Percentiles rank a stretch among this genome's conserved stretches.
Conservation (phyloP, 2,329 filamentous ascomycete genomes). For the Ceratocystis albifundus region DNA sequence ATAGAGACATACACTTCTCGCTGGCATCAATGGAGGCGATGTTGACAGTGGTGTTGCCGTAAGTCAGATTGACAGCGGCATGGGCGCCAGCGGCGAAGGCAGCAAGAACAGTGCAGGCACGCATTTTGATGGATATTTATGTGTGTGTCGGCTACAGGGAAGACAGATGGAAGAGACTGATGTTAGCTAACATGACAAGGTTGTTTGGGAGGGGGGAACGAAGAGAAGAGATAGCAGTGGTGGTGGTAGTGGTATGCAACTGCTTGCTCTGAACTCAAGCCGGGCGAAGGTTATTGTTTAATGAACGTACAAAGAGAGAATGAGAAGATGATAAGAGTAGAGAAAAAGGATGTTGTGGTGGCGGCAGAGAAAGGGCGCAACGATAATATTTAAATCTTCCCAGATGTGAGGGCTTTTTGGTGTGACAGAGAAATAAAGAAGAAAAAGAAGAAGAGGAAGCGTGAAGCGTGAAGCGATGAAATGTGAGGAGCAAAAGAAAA, state of each 20-base stretch:
- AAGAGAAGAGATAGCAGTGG: no score
- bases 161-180: not conserved
- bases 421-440: not conserved
- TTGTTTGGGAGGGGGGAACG: no score
- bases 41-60: constrained; percentile 22
- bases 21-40: constrained; percentile 9
- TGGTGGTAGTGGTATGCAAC: no score
- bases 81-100: constrained; percentile 21
- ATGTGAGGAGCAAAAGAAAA: constrained; percentile 2
- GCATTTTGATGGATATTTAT: constrained; percentile 19
- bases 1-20: constrained; percentile 20
- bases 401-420: not conserved
- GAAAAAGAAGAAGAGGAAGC: not conserved
- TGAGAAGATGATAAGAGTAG: not conserved
- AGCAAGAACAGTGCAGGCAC: constrained; percentile 18
- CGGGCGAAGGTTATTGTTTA: no score
- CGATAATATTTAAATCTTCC: not conserved
- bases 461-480: not conserved
- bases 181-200: not conserved
- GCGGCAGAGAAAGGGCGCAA: not conserved
- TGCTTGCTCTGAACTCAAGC: no score
- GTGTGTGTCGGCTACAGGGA: constrained; percentile 9
- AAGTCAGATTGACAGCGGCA: constrained; percentile 18
- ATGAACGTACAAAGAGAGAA: not conserved
- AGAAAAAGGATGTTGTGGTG: not conserved